Percentiles rank a stretch among this genome's conserved stretches.
Conservation (phyloP, 257 asterid genomes). For the Petunia axillaris region DNA sequence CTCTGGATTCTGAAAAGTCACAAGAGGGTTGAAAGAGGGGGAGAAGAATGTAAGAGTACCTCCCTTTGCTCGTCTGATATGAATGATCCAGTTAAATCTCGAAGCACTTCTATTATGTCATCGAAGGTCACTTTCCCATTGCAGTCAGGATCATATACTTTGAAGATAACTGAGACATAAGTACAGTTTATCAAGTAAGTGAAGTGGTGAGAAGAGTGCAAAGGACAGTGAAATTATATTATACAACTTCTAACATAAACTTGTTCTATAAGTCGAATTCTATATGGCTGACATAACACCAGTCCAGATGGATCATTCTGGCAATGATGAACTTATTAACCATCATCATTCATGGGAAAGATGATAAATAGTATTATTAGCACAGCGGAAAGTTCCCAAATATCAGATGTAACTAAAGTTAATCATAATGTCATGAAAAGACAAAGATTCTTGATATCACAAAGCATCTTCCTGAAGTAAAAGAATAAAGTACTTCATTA, state of each 20-base stretch:
- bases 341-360: no score
- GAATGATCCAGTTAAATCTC: slow-evolving; percentile 76
- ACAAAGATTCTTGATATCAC: no score
- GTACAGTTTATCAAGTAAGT: neutral
- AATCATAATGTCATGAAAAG: no score
- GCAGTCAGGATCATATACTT: slow-evolving; percentile 75
- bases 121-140: slow-evolving; percentile 74
- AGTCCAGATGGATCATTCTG: no score
- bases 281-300: neutral
- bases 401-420: no score
- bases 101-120: slow-evolving; percentile 67
- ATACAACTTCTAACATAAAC: neutral
- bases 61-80: slow-evolving; percentile 82
- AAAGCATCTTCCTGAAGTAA: no score
- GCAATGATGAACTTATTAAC: no score
- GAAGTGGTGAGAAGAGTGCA: slow-evolving; percentile 6
- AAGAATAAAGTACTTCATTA: no score
- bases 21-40: neutral
- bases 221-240: neutral
- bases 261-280: no score
- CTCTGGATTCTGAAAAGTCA: no score
- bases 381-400: no score
- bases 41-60: slow-evolving; percentile 43
- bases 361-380: no score
- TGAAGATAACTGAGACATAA: slow-evolving; percentile 66